These are phyloP conservation scores for Cadophora sp. DNA, from an alignment of 2,329 filamentous ascomycete genomes.

Conservation along the genomic window DNA sequence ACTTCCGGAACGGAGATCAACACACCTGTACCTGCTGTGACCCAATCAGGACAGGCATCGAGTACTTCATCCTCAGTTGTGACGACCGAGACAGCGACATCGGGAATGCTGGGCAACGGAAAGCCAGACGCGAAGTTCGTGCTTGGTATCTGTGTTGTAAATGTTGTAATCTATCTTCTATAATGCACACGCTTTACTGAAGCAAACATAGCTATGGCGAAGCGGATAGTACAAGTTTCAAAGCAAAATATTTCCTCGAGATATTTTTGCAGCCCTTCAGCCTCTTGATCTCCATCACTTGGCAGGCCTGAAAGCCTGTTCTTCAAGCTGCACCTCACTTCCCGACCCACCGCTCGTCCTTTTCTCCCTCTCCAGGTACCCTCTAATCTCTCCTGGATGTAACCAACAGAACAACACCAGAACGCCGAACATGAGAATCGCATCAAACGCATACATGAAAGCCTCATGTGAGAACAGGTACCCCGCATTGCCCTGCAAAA, in stretches of 20 bases:
- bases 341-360: not conserved
- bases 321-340: constrained; percentile 6
- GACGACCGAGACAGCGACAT: not conserved
- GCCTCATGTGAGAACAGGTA: constrained; percentile 51
- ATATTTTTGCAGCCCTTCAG: not conserved
- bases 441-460: constrained; percentile 52
- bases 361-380: constrained; percentile 1
- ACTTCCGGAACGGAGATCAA: not conserved
- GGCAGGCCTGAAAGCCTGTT: not conserved
- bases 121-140: not conserved
- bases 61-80: not conserved
- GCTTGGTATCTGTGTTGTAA: not conserved
- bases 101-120: not conserved
- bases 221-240: not conserved
- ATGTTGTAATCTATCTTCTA: not conserved
- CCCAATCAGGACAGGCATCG: not conserved
- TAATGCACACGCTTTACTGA: not conserved
- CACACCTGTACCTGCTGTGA: no score
- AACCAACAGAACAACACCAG: constrained; percentile 45
- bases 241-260: not conserved
- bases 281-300: not conserved
- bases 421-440: constrained; percentile 49
- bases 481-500: constrained; percentile 50
- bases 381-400: constrained; percentile 40
- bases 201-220: not conserved